phyloP scores from a whole-genome alignment of 331 rosid genomes.

The Quercus lobata region DNA sequence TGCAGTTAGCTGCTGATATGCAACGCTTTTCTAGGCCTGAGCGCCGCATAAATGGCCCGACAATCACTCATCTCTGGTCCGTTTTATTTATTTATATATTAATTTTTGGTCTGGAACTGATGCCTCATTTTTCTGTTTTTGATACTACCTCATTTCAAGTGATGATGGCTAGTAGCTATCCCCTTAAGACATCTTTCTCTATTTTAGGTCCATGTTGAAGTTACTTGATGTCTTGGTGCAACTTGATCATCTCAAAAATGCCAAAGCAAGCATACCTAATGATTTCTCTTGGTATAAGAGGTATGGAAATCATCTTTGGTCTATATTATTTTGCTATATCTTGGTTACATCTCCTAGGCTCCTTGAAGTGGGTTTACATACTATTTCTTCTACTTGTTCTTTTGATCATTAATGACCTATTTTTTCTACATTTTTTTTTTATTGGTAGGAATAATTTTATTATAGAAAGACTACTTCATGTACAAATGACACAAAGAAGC shows the following conservation, averaged over 20 bases:
- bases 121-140: conserved; percentile 3
- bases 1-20: conserved; percentile 97
- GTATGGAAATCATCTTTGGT: conserved; percentile 31
- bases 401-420: neutral
- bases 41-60: conserved; percentile 95
- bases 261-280: conserved; percentile 98
- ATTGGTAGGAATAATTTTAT: too few species aligned
- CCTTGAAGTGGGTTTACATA: neutral
- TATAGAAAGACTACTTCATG: too few species aligned
- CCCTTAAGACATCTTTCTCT: conserved; percentile 18
- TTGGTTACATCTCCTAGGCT: neutral
- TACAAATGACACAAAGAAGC: too few species aligned
- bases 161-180: neutral
- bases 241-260: conserved; percentile 98
- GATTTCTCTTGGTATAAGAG: conserved; percentile 99
- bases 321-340: conserved; percentile 1
- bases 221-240: conserved; percentile 93
- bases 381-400: neutral
- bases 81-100: conserved; percentile 18
- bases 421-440: too few species aligned
- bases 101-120: neutral
- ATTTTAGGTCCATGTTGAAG: conserved; percentile 91
- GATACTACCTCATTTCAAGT: neutral
- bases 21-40: conserved; percentile 99
- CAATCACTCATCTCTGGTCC: conserved; percentile 92